Conservation (phyloP, 208 protist species). For the Plasmodiophora brassicae region DNA sequence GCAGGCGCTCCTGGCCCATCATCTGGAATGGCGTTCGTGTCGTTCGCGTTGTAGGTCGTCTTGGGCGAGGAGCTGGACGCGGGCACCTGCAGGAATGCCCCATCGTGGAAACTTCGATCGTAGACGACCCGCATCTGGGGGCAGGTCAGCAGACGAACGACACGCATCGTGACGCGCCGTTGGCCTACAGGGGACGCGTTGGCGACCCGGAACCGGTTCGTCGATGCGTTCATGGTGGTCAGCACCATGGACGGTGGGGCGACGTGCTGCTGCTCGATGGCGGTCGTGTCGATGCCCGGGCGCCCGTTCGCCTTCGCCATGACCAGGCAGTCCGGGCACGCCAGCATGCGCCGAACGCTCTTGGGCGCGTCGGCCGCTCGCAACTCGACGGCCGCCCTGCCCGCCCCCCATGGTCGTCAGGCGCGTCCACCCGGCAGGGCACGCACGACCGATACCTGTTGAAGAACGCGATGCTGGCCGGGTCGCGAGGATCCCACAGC, state of each 20-base stretch:
- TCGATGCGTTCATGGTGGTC: not conserved
- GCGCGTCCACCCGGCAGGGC: too few relatives aligned
- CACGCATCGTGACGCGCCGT: too few relatives aligned
- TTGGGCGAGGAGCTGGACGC: too few relatives aligned
- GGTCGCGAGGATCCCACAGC: not conserved
- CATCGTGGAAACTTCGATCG: not conserved
- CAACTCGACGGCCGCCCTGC: too few relatives aligned
- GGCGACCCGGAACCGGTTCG: not conserved
- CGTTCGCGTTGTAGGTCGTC: too few relatives aligned
- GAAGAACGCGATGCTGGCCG: not conserved
- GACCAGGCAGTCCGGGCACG: not conserved
- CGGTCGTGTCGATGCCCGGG: not conserved
- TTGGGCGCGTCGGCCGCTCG: too few relatives aligned
- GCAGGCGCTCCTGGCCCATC: too few relatives aligned
- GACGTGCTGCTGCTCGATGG: not conserved
- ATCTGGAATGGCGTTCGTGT: too few relatives aligned
- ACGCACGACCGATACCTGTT: too few relatives aligned
- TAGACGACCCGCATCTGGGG: not conserved
- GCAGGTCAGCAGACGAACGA: too few relatives aligned
- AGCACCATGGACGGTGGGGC: not conserved
- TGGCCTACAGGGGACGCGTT: not conserved
- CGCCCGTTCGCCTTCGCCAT: not conserved
- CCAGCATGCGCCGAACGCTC: not conserved
- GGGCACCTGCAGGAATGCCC: too few relatives aligned
- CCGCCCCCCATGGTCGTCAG: too few relatives aligned